Percentiles rank a stretch among this genome's conserved stretches.
Conservation (phyloP, 148 eudicot genomes). For the Vaccinium vitisidaea region DNA sequence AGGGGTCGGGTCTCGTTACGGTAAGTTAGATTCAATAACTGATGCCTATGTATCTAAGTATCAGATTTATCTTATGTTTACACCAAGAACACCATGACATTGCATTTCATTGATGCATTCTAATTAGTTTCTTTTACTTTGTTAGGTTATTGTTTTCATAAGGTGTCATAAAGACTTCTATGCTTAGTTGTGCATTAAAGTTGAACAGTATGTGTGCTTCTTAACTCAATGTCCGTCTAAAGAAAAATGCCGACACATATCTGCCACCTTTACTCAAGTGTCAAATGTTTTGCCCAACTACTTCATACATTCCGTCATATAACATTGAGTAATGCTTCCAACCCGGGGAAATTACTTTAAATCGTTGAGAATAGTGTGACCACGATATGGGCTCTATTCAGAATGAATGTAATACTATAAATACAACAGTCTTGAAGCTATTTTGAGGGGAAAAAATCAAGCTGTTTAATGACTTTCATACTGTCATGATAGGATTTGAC, state of each 20-base stretch:
- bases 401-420: neutral
- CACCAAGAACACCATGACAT: neutral
- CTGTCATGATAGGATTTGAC: neutral
- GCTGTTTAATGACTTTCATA: neutral
- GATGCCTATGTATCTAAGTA: neutral
- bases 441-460: neutral
- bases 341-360: neutral
- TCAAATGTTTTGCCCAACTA: neutral
- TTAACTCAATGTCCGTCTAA: neutral
- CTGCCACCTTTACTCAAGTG: neutral
- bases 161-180: neutral
- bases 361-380: neutral
- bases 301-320: neutral
- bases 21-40: constrained; percentile 9
- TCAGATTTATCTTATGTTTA: neutral
- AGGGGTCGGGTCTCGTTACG: constrained; percentile 24
- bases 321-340: neutral
- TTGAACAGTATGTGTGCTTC: neutral
- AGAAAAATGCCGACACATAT: neutral
- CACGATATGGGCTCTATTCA: neutral
- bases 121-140: neutral
- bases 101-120: neutral
- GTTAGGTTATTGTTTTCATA: neutral
- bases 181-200: neutral
- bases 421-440: neutral